Percentiles rank a stretch among this genome's conserved stretches.
Conservation (phyloP, 2,329 filamentous ascomycete genomes). For the Dendrostoma leiphaemia region DNA sequence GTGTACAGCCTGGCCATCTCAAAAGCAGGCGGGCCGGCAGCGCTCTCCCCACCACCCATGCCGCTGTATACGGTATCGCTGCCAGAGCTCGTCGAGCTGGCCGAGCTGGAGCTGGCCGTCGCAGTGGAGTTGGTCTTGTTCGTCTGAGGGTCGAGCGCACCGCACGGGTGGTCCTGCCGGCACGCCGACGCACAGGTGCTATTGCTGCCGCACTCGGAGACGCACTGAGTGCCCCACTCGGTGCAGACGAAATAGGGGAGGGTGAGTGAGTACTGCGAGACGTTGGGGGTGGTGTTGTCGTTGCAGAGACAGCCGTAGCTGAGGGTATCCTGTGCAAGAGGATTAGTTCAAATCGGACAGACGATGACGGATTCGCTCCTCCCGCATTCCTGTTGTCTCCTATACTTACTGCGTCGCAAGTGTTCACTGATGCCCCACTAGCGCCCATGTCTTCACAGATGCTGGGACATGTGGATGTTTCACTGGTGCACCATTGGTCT, state of each 20-base stretch:
- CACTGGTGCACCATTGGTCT: constrained; percentile 65
- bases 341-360: too few species aligned
- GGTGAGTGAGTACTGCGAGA: constrained; percentile 74
- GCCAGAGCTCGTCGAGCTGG: constrained; percentile 29
- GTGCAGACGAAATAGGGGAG: constrained; percentile 76
- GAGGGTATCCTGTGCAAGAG: constrained; percentile 48
- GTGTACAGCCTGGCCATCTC: constrained; percentile 16
- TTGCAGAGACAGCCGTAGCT: constrained; percentile 72
- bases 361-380: background rate
- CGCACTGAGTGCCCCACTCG: constrained; percentile 69
- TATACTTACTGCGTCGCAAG: constrained; percentile 62
- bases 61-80: constrained; percentile 34
- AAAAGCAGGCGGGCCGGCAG: background rate
- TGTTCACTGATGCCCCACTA: constrained; percentile 56
- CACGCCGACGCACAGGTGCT: constrained; percentile 60
- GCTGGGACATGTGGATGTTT: constrained; percentile 64
- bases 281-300: constrained; percentile 64
- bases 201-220: constrained; percentile 54
- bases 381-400: background rate
- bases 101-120: constrained; percentile 34
- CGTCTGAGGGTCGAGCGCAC: constrained; percentile 62
- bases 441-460: constrained; percentile 65
- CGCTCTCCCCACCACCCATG: constrained; percentile 2
- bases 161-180: constrained; percentile 67
- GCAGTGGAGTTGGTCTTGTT: constrained; percentile 54